Base-by-base conservation (phyloP, 176 grass and related monocot species). In the Carex cristatella region DNA sequence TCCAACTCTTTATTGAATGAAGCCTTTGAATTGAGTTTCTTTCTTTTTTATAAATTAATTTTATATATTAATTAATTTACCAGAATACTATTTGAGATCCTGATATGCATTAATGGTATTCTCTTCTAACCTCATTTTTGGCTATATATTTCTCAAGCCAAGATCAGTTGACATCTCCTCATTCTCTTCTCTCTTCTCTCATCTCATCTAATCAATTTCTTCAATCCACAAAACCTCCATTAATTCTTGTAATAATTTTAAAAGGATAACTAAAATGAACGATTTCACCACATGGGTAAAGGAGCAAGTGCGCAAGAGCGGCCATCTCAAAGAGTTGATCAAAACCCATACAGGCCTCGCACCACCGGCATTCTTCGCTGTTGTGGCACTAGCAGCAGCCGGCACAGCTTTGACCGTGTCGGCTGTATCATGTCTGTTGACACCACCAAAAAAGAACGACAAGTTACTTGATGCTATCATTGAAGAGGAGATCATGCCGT, bases 121-220 rank as follows among this genome's bases (percentile, higher is more conserved):
- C 59, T 83, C 12, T 66, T 61, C 12, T 67, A 81, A 31, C 19
- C 79, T 83, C 8, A 69, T 40, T 83, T 83, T 69, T 64, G 1
- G 61, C 81, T 83, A 83, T 83, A 83, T 83, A 83, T 83, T 64
- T 37, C 63, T 83, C 61, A 69, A 83, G 13, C 27, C 81, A 55
- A 83, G 12, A 48, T 46, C 81, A 78, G 33, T 35, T 30, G 14
- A 69, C 4, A 81, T 64, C 56, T 63, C 58, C 37, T 15, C 57
- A 46, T 33, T 57, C 74, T 74, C 70, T 74, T 53, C 10, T 49
- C 42, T 28, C 70, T 30, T 74, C 48, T 51, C 48, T 51, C 23
- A 19, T 74, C 70, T 74, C 19, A 51, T 74, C 42, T 79, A 12
- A 78, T 9, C 6, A 13, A 2, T 11, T 78, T 31, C 51, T 33